Conservation (phyloP, 352 stramenopile species). For the Globisporangium sylvaticum region DNA sequence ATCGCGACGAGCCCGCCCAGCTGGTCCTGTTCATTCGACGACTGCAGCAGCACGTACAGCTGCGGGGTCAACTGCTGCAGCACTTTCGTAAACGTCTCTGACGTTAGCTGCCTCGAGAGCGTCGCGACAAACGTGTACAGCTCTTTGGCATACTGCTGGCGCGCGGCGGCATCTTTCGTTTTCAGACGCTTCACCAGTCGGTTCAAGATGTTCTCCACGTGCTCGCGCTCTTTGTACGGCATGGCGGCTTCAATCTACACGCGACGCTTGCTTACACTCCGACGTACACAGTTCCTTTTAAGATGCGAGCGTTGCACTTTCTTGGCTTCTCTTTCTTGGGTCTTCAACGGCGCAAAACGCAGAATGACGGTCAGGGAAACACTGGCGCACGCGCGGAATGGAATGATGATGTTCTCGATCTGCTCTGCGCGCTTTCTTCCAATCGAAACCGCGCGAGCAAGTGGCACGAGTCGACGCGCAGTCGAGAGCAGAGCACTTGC, state of each 20-base stretch:
- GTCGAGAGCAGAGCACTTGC: background rate
- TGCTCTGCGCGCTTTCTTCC: background rate
- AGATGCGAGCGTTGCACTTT: background rate
- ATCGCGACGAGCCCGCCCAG: constrained; percentile 75
- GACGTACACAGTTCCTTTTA: background rate
- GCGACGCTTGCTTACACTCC: background rate
- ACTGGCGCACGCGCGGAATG: background rate
- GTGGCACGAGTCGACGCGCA: background rate
- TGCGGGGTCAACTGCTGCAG: constrained; percentile 72
- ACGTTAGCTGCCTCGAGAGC: constrained; percentile 68
- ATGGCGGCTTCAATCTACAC: background rate
- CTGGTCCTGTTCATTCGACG: constrained; percentile 55
- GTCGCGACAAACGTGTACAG: constrained; percentile 60
- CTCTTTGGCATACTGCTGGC: constrained; percentile 45
- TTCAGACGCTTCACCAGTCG: constrained; percentile 64
- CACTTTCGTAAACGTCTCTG: constrained; percentile 77
- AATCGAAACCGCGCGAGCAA: background rate
- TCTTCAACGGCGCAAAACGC: background rate
- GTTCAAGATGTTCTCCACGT: constrained; percentile 52
- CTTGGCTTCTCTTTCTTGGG: background rate
- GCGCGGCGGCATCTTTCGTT: constrained; percentile 30
- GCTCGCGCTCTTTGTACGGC: constrained; percentile 54
- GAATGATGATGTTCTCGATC: background rate
- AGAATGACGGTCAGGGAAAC: background rate
- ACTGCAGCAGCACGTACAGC: constrained; percentile 68